Evolutionary conservation across 2,329 filamentous ascomycete genomes (phyloP).

Genomic region (Microcyclospora pomicola): DNA sequence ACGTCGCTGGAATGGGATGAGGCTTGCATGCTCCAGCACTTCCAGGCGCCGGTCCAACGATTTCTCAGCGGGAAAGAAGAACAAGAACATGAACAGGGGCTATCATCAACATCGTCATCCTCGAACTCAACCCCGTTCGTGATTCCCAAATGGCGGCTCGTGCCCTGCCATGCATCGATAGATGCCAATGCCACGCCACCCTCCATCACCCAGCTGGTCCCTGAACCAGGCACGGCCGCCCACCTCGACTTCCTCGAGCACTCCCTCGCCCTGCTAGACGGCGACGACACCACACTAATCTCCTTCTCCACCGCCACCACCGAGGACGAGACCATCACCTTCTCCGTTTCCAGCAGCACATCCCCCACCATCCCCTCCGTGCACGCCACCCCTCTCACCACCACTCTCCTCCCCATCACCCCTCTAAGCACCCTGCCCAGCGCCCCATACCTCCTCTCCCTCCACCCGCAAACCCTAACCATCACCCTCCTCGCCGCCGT

Average conservation of each 20-base stretch:
- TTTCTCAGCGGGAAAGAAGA: conserved; percentile 7
- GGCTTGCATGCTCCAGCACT: conserved; percentile 35
- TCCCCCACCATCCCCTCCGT: background rate
- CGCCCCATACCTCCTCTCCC: conserved; percentile 48
- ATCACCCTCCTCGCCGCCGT: conserved; percentile 71
- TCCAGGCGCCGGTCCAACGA: conserved; percentile 18
- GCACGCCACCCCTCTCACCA: background rate
- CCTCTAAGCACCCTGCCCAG: conserved; percentile 58
- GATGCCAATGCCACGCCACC: background rate
- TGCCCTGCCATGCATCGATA: conserved; percentile 4
- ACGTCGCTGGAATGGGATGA: conserved; percentile 42
- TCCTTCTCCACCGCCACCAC: conserved; percentile 11
- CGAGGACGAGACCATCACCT: conserved; percentile 18
- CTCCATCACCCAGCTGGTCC: background rate
- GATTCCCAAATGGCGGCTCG: conserved; percentile 15
- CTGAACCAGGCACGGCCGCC: background rate
- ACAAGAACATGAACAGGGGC: background rate
- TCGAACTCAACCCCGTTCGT: conserved; percentile 4
- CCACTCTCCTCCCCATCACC: conserved; percentile 34
- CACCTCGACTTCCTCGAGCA: conserved; percentile 56
- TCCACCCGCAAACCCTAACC: conserved; percentile 68
- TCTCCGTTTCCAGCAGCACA: conserved; percentile 25
- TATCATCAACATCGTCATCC: background rate
- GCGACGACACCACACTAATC: conserved; percentile 49
- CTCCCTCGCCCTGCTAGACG: conserved; percentile 58